Evolutionary conservation across 2,329 filamentous ascomycete species (phyloP).

Genomic region (Phyllosticta citrichinensis): DNA sequence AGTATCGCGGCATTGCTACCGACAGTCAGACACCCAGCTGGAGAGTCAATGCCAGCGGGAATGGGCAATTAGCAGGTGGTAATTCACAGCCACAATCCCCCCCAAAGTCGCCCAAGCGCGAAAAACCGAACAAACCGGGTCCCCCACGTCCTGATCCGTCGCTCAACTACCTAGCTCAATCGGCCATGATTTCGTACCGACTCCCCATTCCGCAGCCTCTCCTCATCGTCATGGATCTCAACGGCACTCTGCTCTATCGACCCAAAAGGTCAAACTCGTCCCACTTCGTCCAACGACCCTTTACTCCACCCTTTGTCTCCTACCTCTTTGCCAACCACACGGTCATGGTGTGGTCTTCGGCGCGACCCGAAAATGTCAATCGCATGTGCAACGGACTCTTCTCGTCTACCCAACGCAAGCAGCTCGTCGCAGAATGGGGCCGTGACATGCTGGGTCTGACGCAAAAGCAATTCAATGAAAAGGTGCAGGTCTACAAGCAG

Average conservation of each 20-base stretch:
- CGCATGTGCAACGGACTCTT: slow-evolving; percentile 59
- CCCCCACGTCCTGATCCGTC: slow-evolving; percentile 49
- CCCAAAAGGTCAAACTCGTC: slow-evolving; percentile 38
- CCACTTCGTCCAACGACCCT: slow-evolving; percentile 56
- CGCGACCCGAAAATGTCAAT: slow-evolving; percentile 60
- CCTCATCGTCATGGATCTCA: slow-evolving; percentile 82
- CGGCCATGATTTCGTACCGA: slow-evolving; percentile 27
- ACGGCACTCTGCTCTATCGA: slow-evolving; percentile 77
- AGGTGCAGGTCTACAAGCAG: slow-evolving; percentile 85
- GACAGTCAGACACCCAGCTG: background rate
- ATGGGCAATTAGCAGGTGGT: background rate
- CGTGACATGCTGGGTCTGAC: slow-evolving; percentile 66
- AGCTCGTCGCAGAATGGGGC: slow-evolving; percentile 64
- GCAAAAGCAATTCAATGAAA: slow-evolving; percentile 51
- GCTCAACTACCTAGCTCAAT: slow-evolving; percentile 48
- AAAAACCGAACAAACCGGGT: slow-evolving; percentile 11
- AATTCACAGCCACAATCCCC: no score
- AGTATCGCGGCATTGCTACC: background rate
- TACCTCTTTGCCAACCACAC: slow-evolving; percentile 66
- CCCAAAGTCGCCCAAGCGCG: background rate
- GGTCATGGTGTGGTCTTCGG: slow-evolving; percentile 88
- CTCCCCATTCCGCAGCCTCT: slow-evolving; percentile 45
- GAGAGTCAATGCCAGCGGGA: background rate
- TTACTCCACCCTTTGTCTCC: slow-evolving; percentile 57
- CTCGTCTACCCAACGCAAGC: slow-evolving; percentile 37